Percentiles rank a stretch among this genome's conserved stretches.
These are phyloP conservation scores for Starmerella asiatica DNA, from an alignment of 805 yeast genomes.

Conservation along the genomic window DNA sequence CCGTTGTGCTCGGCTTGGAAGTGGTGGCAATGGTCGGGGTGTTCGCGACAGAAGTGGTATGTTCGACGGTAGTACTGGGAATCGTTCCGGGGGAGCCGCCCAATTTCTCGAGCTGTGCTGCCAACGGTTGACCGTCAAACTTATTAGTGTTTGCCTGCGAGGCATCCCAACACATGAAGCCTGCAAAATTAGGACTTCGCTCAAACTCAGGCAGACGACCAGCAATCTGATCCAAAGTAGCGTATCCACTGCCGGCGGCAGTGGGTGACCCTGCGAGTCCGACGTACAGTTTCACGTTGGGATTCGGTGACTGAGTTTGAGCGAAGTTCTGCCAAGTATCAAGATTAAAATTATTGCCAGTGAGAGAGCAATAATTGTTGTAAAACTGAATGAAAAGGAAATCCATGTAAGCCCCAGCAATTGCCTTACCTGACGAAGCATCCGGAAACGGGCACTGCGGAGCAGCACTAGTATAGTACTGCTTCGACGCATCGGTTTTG, in stretches of 20 bases:
- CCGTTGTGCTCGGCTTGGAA: not conserved
- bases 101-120: slow-evolving; percentile 33
- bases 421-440: slow-evolving; percentile 47
- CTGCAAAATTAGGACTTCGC: slow-evolving; percentile 40
- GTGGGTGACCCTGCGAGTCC: slow-evolving; percentile 58
- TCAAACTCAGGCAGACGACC: slow-evolving; percentile 20
- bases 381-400: slow-evolving; percentile 80
- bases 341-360: slow-evolving; percentile 40
- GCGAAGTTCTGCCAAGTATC: slow-evolving; percentile 65
- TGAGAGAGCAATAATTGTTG: slow-evolving; percentile 60
- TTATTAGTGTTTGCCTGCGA: slow-evolving; percentile 42
- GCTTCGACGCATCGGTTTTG: slow-evolving; percentile 39
- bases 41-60: slow-evolving; percentile 9
- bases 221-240: slow-evolving; percentile 28
- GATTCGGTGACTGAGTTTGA: slow-evolving; percentile 44
- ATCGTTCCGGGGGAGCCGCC: slow-evolving; percentile 23
- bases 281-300: slow-evolving; percentile 51
- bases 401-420: slow-evolving; percentile 58
- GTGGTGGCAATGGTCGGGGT: slow-evolving; percentile 1
- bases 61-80: too few species aligned
- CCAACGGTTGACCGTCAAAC: slow-evolving; percentile 35
- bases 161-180: slow-evolving; percentile 81
- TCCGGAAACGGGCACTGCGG: slow-evolving; percentile 91
- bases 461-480: slow-evolving; percentile 70
- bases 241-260: slow-evolving; percentile 45